Base-by-base conservation (phyloP, 768 basidiomycete species). In the Imleria badia region DNA sequence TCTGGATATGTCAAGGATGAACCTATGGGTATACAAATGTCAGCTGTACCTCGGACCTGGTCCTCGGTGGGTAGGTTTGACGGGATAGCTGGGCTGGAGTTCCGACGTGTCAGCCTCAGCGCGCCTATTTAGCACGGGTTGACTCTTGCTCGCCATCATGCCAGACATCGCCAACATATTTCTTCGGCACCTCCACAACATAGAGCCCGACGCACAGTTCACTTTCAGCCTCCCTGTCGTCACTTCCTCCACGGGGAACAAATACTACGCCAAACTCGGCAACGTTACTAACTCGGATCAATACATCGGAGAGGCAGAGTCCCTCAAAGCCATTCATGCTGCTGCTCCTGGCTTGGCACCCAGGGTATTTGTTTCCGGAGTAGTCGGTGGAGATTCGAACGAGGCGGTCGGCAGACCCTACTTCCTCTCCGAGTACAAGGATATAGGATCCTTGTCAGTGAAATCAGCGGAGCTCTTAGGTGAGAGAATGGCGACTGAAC, bases 371-470 rank as follows among this genome's bases (percentile, higher is more conserved):
- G 76, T 78, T 7, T 76, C 65, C 41, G 86, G 85, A 5, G 51
- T 76, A 19, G 22, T 57, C 30, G 53, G 63, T 13, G 61, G 63
- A 17, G 66, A 68, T 55, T 57, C 59, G 15, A 66, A 71, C 13
- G 59, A 67, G 8, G 56, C 55, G 19, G 64, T 67, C 20, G 79
- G 78, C 11, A 68, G 62, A 33, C 86, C 87, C 0, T 87, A 79
- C 66, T 86, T 91, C 71, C 77, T 91, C 43, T 87, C 85, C 0
- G 86, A 91, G 66, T 89, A 88, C 75, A 89, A 83, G 65, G 75
- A 83, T 33, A 70, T 91, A 15, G 66, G 68, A 1, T 61, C 74
- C 30, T 72, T 91, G 15, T 76, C 77, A 13, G 66, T 70, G 22
- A 59, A 68, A 17, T 72, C 82, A 13, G 85, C 81, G 3, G 67